Conservation (phyloP, 176 grass and related monocot genomes). For the Avena insularis region DNA sequence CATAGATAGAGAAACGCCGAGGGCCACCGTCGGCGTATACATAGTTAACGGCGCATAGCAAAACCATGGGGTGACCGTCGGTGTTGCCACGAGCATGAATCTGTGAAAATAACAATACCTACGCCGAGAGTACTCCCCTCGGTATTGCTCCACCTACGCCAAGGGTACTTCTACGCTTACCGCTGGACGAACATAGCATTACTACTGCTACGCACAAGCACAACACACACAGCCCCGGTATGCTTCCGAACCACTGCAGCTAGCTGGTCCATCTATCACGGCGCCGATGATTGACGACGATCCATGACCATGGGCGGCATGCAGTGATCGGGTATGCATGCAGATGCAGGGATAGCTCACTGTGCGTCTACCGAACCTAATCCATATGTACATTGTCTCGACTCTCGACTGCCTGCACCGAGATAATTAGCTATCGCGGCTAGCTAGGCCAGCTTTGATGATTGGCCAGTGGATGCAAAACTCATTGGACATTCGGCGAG, state of each 20-base stretch:
- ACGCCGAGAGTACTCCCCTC: too few species aligned
- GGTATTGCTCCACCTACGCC: too few species aligned
- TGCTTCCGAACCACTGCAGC: conserved; percentile 16
- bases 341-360: neutral
- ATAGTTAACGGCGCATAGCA: too few species aligned
- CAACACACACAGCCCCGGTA: neutral
- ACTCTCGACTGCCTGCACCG: neutral
- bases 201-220: neutral
- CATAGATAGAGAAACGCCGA: too few species aligned
- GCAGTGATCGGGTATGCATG: neutral
- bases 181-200: too few species aligned
- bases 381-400: neutral
- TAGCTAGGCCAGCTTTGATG: neutral
- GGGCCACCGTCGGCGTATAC: too few species aligned
- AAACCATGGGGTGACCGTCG: too few species aligned
- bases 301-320: neutral
- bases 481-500: neutral
- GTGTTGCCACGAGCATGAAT: too few species aligned
- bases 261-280: conserved; percentile 29
- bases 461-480: neutral
- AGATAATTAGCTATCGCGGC: neutral
- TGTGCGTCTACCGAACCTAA: conserved; percentile 12
- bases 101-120: too few species aligned
- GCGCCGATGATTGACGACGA: conserved; percentile 54
- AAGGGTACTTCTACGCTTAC: too few species aligned